phyloP scores from a whole-genome alignment of 768 basidiomycete species.

The Chlorophyllum brunneum region DNA sequence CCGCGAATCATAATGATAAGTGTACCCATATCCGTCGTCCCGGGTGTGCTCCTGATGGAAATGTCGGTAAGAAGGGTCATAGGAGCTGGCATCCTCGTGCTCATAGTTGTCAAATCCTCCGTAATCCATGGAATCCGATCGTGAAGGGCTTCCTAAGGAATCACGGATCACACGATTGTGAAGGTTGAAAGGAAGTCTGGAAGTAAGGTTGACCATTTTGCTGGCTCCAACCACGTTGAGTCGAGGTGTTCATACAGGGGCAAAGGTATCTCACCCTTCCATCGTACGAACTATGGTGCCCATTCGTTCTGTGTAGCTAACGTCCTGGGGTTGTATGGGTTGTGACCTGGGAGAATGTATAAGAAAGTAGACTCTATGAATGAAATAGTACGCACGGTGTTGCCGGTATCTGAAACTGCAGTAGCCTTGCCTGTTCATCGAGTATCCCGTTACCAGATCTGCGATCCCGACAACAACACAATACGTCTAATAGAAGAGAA shows the following conservation, averaged over 20 bases:
- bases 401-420: constrained; percentile 10
- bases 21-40: constrained; percentile 1
- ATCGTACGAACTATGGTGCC: constrained; percentile 50
- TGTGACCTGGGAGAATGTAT: background rate
- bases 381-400: background rate
- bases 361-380: background rate
- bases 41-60: constrained; percentile 8
- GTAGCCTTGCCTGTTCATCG: constrained; percentile 3
- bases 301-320: constrained; percentile 6
- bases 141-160: constrained; percentile 20
- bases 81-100: constrained; percentile 6
- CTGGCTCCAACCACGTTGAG: constrained; percentile 26
- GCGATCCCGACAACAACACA: constrained; percentile 5
- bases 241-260: constrained; percentile 2
- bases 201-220: constrained; percentile 69
- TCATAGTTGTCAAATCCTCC: constrained; percentile 12
- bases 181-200: constrained; percentile 59
- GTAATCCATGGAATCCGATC: constrained; percentile 21
- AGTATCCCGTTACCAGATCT: background rate
- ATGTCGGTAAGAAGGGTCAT: background rate
- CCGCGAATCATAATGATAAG: background rate
- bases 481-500: background rate
- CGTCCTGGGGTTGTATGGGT: background rate
- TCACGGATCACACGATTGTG: constrained; percentile 32
- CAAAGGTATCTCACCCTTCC: constrained; percentile 43